Evolutionary conservation across 768 basidiomycete genomes (phyloP).

Genomic region (Tricholoma hemisulphureum): DNA sequence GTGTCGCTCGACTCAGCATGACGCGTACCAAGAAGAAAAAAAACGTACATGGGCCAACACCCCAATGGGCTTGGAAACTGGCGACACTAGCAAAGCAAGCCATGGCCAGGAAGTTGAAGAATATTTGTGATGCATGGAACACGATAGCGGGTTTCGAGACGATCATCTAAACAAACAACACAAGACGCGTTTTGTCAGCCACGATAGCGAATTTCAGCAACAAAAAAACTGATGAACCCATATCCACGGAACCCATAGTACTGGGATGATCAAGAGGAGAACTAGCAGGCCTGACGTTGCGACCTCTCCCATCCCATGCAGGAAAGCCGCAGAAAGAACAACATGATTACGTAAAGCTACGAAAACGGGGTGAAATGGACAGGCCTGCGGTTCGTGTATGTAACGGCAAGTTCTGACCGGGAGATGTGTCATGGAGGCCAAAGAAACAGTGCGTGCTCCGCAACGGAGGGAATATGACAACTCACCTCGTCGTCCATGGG

Average conservation of each 20-base stretch:
- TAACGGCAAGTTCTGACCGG: slow-evolving; percentile 6
- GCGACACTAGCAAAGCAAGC: slow-evolving; percentile 90
- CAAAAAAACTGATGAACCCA: slow-evolving; percentile 48
- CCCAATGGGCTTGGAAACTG: slow-evolving; percentile 81
- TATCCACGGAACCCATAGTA: slow-evolving; percentile 64
- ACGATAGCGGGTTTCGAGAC: slow-evolving; percentile 81
- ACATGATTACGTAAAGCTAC: slow-evolving; percentile 46
- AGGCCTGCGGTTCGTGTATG: slow-evolving; percentile 1
- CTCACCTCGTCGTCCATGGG: slow-evolving; percentile 74
- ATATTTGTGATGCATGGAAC: slow-evolving; percentile 73
- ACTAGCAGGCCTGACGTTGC: slow-evolving; percentile 46
- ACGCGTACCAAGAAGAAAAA: background rate
- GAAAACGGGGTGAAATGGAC: slow-evolving; percentile 3
- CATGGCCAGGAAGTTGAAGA: slow-evolving; percentile 93
- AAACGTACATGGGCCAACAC: slow-evolving; percentile 80
- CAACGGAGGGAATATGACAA: slow-evolving; percentile 12
- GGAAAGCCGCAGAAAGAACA: slow-evolving; percentile 33
- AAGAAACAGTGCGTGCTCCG: background rate
- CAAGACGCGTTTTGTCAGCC: slow-evolving; percentile 5
- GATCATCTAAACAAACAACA: slow-evolving; percentile 62
- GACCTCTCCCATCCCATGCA: slow-evolving; percentile 37
- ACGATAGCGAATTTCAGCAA: slow-evolving; percentile 7
- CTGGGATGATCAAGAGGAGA: slow-evolving; percentile 64
- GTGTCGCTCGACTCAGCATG: slow-evolving; percentile 15
- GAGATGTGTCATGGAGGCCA: slow-evolving; percentile 8